Evolutionary conservation across 345 rosid genomes (phyloP).

Genomic region (Isatis tinctoria): DNA sequence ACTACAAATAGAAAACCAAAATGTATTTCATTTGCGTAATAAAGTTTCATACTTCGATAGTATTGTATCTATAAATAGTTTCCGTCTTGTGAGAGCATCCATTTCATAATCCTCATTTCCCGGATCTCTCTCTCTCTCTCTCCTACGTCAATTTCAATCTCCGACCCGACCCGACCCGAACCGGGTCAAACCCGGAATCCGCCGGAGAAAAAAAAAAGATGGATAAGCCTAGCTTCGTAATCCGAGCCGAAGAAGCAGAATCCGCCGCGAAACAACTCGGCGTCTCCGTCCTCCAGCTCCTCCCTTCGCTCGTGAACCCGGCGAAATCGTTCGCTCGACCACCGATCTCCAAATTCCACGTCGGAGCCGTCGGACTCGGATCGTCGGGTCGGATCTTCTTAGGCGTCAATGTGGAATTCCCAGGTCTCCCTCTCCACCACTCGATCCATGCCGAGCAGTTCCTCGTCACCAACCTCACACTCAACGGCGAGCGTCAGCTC

Average conservation of each 20-base stretch:
- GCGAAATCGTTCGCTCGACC: conserved; percentile 73
- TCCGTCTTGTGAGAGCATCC: background rate
- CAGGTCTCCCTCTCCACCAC: conserved; percentile 86
- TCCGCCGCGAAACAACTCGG: conserved; percentile 58
- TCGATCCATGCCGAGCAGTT: conserved; percentile 97
- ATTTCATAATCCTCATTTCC: conserved; percentile 31
- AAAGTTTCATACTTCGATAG: background rate
- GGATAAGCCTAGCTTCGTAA: conserved; percentile 60
- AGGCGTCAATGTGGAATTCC: conserved; percentile 86
- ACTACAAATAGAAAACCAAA: background rate
- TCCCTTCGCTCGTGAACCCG: conserved; percentile 59
- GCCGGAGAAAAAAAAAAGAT: background rate
- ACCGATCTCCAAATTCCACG: conserved; percentile 75
- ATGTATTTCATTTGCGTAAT: conserved; percentile 1
- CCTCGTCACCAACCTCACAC: conserved; percentile 76
- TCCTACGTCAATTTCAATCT: background rate
- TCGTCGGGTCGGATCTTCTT: conserved; percentile 84
- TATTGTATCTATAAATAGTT: conserved; percentile 25
- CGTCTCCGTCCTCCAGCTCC: conserved; percentile 49
- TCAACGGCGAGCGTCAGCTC: conserved; percentile 60
- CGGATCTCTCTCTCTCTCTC: conserved; percentile 12
- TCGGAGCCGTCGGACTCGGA: conserved; percentile 82
- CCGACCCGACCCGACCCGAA: conserved; percentile 16
- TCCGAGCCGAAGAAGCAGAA: conserved; percentile 61
- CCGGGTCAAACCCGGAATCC: conserved; percentile 28